These are phyloP conservation scores for Chernovozyma aurita DNA, from an alignment of 1,139 yeast species.

Conservation along the genomic window DNA sequence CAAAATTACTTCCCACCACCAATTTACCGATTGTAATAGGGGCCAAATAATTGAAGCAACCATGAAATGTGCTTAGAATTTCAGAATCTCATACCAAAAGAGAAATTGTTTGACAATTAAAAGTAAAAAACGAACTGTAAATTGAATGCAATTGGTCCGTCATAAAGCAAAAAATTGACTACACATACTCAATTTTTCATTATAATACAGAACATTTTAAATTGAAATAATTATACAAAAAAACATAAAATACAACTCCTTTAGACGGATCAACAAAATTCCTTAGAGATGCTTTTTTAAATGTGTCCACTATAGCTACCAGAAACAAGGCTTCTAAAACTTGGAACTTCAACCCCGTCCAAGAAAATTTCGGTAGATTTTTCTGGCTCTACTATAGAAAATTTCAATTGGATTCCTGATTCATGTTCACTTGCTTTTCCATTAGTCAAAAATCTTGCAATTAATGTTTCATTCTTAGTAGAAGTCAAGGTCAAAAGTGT, in stretches of 20 bases:
- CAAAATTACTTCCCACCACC: not conserved
- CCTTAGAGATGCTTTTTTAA: not conserved
- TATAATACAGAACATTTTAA: not conserved
- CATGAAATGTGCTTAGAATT: no score
- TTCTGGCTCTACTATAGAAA: constrained; percentile 34
- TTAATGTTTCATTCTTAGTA: constrained; percentile 51
- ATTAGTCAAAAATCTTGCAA: constrained; percentile 68
- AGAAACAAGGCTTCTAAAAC: constrained; percentile 30
- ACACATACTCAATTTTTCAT: not conserved
- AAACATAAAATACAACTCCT: not conserved
- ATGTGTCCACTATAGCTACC: constrained; percentile 35
- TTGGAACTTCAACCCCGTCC: constrained; percentile 22
- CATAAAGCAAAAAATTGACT: not conserved
- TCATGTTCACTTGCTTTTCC: constrained; percentile 61
- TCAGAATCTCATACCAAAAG: not conserved
- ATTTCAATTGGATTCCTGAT: constrained; percentile 68
- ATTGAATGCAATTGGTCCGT: no score
- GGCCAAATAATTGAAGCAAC: not conserved
- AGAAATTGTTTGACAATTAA: no score
- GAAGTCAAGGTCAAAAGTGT: constrained; percentile 42
- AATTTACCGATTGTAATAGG: not conserved
- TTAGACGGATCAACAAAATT: not conserved
- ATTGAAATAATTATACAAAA: not conserved
- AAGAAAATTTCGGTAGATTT: constrained; percentile 21
- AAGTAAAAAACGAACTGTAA: not conserved